Evolutionary conservation across 2,329 filamentous ascomycete species (phyloP).

Genomic region (Alternaria angustiovoidea): DNA sequence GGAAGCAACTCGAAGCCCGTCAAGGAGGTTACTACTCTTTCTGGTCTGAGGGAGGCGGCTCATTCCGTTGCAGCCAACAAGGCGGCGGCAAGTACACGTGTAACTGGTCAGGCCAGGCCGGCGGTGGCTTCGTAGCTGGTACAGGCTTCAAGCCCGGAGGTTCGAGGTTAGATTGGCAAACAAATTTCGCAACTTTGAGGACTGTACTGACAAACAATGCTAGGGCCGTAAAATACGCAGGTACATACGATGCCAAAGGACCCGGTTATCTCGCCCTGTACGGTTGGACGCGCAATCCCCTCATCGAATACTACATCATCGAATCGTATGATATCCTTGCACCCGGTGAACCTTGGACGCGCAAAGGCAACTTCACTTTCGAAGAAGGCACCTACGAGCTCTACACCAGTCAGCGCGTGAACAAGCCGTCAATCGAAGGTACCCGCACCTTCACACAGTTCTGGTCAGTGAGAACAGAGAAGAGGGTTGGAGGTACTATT

Average conservation of each 20-base stretch:
- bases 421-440: conserved; percentile 62
- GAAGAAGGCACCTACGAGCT: conserved; percentile 63
- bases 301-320: conserved; percentile 67
- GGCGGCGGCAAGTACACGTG: conserved; percentile 33
- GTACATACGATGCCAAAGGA: conserved; percentile 31
- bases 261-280: conserved; percentile 56
- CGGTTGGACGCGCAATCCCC: conserved; percentile 62
- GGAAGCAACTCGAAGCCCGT: conserved; percentile 17
- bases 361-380: conserved; percentile 58
- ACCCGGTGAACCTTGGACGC: conserved; percentile 36
- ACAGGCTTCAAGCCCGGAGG: conserved; percentile 50
- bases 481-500: conserved; percentile 56
- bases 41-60: conserved; percentile 62
- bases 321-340: conserved; percentile 58
- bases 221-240: conserved; percentile 29
- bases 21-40: conserved; percentile 61
- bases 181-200: neutral
- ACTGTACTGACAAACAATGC: neutral
- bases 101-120: conserved; percentile 25
- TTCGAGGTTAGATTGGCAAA: conserved; percentile 51
- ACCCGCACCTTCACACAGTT: conserved; percentile 63
- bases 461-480: conserved; percentile 60
- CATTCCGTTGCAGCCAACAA: conserved; percentile 31
- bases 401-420: conserved; percentile 54
- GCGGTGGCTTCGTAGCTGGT: conserved; percentile 33